Base-by-base conservation (phyloP, 371 early-diverging fungal genomes). In the Synchytrium microbalum region DNA sequence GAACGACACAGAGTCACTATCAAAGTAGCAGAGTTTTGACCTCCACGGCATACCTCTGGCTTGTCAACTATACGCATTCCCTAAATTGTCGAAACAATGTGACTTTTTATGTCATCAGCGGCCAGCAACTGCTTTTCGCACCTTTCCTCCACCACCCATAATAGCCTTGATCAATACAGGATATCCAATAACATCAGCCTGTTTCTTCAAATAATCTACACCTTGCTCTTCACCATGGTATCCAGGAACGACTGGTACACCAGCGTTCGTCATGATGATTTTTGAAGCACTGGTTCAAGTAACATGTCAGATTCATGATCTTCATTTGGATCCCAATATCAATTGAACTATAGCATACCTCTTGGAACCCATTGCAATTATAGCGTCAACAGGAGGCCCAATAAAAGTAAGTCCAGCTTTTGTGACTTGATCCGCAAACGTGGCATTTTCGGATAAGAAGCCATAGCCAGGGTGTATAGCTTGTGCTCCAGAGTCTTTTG, bases 131-230 rank as follows among this genome's bases (percentile, higher is more conserved):
- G 23, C 14, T 26, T 8, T 53, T 38, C 59, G 52, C 55, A 81
- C 92, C 77, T 96, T 95, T 60, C 99, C 99, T 68, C 99, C 99
- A 33, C 99, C 99, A 51, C 96, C 96, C 70, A 91, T 89, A 58
- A 91, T 83, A 3, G 94, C 95, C 80, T 98, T 98, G 75, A 96
- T 92, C 74, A 98, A 76, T 19, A 97, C 92, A 0, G 97, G 97
- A 76, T 92, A 93, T 5, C 79, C 77, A 69, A 95, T 92, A 59
- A 85, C 78, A 26, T 73, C 85, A 2, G 94, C 92, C 72, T 91
- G 81, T 29, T 79, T 77, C 67, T 88, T 88, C 60, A 92, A 70
- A 67, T 83, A 87, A n/a, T 68, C 78, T 13, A 83, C 78, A 52
- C 87, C 87, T 72, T 94, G 93, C 65, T 90, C 85, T n/a, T 81